Evolutionary conservation across 202 grass and related monocot species (phyloP).

Genomic region (Zizania palustris): DNA sequence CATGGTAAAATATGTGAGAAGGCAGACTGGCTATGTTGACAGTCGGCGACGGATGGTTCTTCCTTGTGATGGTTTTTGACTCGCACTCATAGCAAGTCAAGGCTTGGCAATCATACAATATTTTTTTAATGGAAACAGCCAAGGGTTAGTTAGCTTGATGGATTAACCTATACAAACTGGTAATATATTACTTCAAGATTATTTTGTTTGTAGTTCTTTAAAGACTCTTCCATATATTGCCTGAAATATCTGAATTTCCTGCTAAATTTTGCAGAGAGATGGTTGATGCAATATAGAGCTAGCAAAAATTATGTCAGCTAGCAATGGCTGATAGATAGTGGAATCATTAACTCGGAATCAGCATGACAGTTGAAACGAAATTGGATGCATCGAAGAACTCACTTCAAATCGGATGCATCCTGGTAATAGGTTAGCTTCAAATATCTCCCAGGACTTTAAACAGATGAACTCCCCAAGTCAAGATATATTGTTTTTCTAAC

Average conservation of each 20-base stretch:
- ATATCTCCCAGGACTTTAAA: constrained; percentile 8
- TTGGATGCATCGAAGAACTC: not conserved
- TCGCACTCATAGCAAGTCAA: constrained; percentile 28
- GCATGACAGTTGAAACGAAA: not conserved
- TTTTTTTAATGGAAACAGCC: constrained; percentile 19
- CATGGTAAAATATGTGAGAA: constrained; percentile 12
- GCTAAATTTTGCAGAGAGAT: constrained; percentile 28
- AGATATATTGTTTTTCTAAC: constrained; percentile 5
- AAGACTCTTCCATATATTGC: not conserved
- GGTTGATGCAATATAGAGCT: not conserved
- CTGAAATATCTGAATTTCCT: not conserved
- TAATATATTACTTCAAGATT: not conserved
- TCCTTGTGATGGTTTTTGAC: not conserved
- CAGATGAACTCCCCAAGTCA: not conserved
- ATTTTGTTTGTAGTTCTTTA: not conserved
- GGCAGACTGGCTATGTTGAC: constrained; percentile 24
- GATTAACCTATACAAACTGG: constrained; percentile 35
- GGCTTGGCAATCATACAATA: constrained; percentile 20
- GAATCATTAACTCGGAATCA: not conserved
- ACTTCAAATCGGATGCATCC: not conserved
- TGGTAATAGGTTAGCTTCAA: constrained; percentile 22
- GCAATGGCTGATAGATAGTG: not conserved
- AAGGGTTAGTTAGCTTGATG: not conserved
- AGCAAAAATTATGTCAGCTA: constrained; percentile 4
- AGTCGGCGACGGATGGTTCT: constrained; percentile 14